These are phyloP conservation scores for Oryza brachyantha DNA, from an alignment of 176 grass and related monocot species.

Conservation along the genomic window DNA sequence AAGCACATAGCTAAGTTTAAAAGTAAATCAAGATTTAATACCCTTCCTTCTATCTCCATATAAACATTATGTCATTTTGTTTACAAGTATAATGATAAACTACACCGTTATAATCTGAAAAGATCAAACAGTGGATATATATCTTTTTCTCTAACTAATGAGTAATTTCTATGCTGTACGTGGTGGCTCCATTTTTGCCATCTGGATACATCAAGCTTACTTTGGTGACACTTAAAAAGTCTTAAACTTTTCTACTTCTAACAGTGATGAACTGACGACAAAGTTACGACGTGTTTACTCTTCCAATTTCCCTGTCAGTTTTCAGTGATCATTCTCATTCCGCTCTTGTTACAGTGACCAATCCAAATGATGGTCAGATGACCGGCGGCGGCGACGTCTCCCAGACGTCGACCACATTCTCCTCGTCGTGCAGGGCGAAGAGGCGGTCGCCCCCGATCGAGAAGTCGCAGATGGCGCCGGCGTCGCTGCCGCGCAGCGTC, in stretches of 20 bases:
- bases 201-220: background rate
- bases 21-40: background rate
- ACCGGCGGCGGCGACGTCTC: constrained; percentile 65
- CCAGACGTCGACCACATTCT: constrained; percentile 92
- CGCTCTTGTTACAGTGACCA: background rate
- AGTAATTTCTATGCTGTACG: background rate
- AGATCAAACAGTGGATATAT: background rate
- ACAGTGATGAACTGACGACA: background rate
- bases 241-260: background rate
- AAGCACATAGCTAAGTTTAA: too few species aligned
- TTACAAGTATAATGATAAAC: background rate
- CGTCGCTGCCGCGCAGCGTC: constrained; percentile 51
- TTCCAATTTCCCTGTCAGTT: constrained; percentile 7
- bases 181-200: background rate
- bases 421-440: constrained; percentile 71
- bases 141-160: background rate
- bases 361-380: constrained; percentile 36
- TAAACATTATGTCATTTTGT: background rate
- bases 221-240: background rate
- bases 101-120: background rate
- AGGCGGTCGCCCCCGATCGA: constrained; percentile 74
- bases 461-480: constrained; percentile 83
- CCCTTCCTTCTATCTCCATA: background rate
- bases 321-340: background rate
- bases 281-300: background rate